Base-by-base conservation (phyloP, 768 basidiomycete species). In the Tylopilus intermedius region DNA sequence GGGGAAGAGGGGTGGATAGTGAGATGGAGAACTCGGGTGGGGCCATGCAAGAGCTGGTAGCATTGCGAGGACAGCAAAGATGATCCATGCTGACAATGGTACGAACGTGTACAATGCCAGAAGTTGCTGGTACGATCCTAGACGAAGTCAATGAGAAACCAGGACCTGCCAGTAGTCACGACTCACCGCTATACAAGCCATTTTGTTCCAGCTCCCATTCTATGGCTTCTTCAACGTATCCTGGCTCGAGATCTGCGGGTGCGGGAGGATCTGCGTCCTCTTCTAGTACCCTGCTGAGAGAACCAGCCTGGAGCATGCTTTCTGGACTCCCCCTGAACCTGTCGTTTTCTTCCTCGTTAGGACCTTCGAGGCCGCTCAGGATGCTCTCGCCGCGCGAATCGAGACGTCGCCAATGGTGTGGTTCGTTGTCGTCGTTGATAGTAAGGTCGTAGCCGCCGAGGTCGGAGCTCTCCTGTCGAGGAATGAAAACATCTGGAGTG, bases 111-210 rank as follows among this genome's bases (percentile, higher is more conserved):
- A 85, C 43, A 83, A 57, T n/a, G 72, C 65, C 35, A 86, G 47
- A 10, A 84, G 65, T 32, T 72, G 74, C 37, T 61, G 67, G 71
- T 88, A 88, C 4, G 85, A 86, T 21, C 86, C 88, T 89, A 18
- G 46, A 46, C 24, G 27, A 13, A 3, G 51, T 62, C 32, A 58
- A 40, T 8, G 49, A 49, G 49, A 15, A 6, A 22, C 10, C 0
- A 33, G 14, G 44, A 44, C 41, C 32, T 27, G n/a, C 22, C 24
- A 24, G 9, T 30, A 13, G 47, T 5, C 18, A 49, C 59, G 47
- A 61, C 73, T 39, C 52, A 78, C 81, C 81, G 51, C 63, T 53
- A 50, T 80, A 83, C 40, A 80, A 62, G 3, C 80, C 81, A 45
- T 74, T 70, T 57, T 76, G 71, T 55, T 74, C 77, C 51, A 82